phyloP scores from a whole-genome alignment of 225 moss, liverwort and hornwort genomes.

The Physcomitrium patens region DNA sequence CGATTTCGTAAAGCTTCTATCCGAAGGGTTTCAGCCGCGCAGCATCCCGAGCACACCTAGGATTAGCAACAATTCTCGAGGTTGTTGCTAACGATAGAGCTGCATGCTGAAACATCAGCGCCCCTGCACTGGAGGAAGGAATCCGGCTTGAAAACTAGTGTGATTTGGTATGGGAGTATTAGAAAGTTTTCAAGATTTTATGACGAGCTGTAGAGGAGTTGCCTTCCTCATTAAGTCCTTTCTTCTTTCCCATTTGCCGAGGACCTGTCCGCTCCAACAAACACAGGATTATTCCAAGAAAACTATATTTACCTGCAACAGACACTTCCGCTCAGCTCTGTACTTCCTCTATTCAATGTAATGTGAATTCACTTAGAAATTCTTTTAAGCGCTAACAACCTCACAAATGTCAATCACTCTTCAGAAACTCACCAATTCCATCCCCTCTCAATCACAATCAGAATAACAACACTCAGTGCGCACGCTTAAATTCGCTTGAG shows the following conservation, averaged over 20 bases:
- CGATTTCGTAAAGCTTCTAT: neutral
- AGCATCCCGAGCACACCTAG: conserved; percentile 11
- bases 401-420: neutral
- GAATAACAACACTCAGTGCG: neutral
- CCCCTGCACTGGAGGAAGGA: conserved; percentile 15
- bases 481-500: neutral
- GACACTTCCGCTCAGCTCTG: conserved; percentile 18
- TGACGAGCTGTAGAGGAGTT: conserved; percentile 4
- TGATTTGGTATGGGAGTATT: conserved; percentile 14
- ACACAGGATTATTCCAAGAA: neutral
- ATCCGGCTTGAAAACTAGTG: neutral
- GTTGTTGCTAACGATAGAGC: neutral
- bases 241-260: conserved; percentile 40
- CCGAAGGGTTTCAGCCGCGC: neutral
- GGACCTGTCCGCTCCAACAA: conserved; percentile 8
- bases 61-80: neutral
- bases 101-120: conserved; percentile 10
- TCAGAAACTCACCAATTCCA: neutral
- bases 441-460: conserved; percentile 16
- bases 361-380: conserved; percentile 4
- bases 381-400: neutral
- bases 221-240: conserved; percentile 24
- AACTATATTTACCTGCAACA: conserved; percentile 24
- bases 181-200: conserved; percentile 25
- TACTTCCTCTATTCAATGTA: conserved; percentile 13